Base-by-base conservation (phyloP, 129 eudicot genomes). In the Gnaphalium uliginosum region DNA sequence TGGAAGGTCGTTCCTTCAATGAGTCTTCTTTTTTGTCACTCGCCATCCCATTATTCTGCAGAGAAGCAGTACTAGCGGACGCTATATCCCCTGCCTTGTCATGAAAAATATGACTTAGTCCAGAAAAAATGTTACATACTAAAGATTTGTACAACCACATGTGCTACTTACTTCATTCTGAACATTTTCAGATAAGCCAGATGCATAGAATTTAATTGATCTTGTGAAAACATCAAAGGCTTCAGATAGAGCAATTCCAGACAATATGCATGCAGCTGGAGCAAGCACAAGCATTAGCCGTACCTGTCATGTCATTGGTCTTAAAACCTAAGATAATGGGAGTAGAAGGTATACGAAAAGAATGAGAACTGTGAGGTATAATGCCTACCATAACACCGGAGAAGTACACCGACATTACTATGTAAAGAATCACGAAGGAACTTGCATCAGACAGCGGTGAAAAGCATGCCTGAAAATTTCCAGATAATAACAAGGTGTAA, bases 191-290 rank as follows among this genome's bases (percentile, higher is more conserved):
- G 88, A 74, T 65, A 75, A 33, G 58, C 81, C 77, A 79, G 84
- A 74, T 46, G 87, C 69, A 80, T 91, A 89, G 68, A 83, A 87
- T 73, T 91, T 94, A 76, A 94, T 87, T 14, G 99, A 94, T 74
- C 90, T 84, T 21, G 99, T 86, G 43, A 91, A 89, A 79, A 94
- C 96, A 68, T 72, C 86, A 80, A 94, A 94, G 41, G 99, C 96
- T 84, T 81, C 97, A 30, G 99, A 94, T 74, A 94, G 96, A 69
- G 99, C 99, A 82, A 94, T 94, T 76, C 99, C 99, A 74, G 99
- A 94, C 97, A 90, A 77, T 68, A 94, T 91, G 80, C 99, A 94
- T 81, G 99, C 99, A 18, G 99, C 99, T 50, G 99, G 99, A 81
- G 99, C 99, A 76, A 94, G 84, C 61, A 94, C 99, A 82, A 94